Conservation (phyloP, 129 eudicot genomes). For the Artemisia argyi region DNA sequence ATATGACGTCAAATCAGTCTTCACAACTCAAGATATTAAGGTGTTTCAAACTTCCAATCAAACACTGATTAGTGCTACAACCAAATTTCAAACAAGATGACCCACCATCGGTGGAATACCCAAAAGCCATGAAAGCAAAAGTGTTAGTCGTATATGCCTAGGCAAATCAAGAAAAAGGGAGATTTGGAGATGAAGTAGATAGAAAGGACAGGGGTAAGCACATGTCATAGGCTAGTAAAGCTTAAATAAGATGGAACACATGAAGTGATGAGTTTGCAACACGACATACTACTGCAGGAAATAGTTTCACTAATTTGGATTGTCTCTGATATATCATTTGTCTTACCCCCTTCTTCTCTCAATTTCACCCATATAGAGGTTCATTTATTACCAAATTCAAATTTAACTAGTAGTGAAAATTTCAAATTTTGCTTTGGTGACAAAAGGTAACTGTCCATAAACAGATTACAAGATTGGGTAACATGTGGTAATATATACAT, state of each 20-base stretch:
- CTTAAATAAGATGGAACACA: constrained; percentile 47
- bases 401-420: constrained; percentile 3
- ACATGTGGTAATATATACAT: constrained; percentile 1
- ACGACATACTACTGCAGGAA: constrained; percentile 38
- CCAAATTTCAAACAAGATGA: constrained; percentile 21
- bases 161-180: constrained; percentile 33
- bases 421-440: not conserved
- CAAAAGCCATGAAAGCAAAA: constrained; percentile 20
- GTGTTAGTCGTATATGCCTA: constrained; percentile 29
- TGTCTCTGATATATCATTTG: constrained; percentile 36
- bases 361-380: constrained; percentile 19
- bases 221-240: constrained; percentile 39
- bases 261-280: constrained; percentile 34
- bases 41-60: too few relatives aligned
- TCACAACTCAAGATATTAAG: too few relatives aligned
- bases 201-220: constrained; percentile 37
- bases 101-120: constrained; percentile 19
- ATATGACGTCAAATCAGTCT: too few relatives aligned
- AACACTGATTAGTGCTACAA: not conserved
- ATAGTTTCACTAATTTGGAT: constrained; percentile 44
- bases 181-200: constrained; percentile 22
- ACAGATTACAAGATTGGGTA: constrained; percentile 22
- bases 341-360: constrained; percentile 27
- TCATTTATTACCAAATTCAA: not conserved
- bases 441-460: constrained; percentile 7